A percentile compares a stretch with the other conserved stretches of the same genome.
These are phyloP conservation scores for Cerrena zonata DNA, from an alignment of 1,284 basidiomycete genomes.

Conservation along the genomic window DNA sequence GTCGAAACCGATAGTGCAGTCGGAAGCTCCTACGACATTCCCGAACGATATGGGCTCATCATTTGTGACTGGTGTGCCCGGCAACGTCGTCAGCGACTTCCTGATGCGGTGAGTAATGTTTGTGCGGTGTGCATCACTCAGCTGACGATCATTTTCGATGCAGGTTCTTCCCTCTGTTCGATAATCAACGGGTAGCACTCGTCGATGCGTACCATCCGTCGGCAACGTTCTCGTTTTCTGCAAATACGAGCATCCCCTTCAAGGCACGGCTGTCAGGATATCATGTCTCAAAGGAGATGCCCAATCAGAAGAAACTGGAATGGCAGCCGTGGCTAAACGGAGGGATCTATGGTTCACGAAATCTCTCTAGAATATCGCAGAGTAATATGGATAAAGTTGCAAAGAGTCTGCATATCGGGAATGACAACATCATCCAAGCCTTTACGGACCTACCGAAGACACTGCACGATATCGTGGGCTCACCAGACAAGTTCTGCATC, in stretches of 20 bases:
- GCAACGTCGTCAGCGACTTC: conserved; percentile 66
- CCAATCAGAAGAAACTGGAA: conserved; percentile 74
- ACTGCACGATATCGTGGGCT: conserved; percentile 69
- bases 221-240: conserved; percentile 84
- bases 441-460: conserved; percentile 69
- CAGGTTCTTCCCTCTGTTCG: conserved; percentile 83
- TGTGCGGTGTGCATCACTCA: neutral
- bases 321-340: conserved; percentile 67
- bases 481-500: conserved; percentile 79
- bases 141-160: conserved; percentile 1
- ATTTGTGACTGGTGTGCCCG: conserved; percentile 72
- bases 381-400: conserved; percentile 61
- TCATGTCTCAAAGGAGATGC: conserved; percentile 56
- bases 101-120: conserved; percentile 58
- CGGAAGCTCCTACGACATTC: conserved; percentile 57
- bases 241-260: conserved; percentile 74
- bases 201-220: conserved; percentile 73
- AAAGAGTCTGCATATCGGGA: conserved; percentile 69
- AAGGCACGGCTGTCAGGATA: conserved; percentile 65
- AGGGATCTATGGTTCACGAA: conserved; percentile 62
- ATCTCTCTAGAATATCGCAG: conserved; percentile 63
- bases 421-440: conserved; percentile 59
- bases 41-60: conserved; percentile 68
- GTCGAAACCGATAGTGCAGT: conserved; percentile 13
- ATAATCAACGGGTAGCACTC: conserved; percentile 67